These are phyloP conservation scores for Dianthus caryophyllus DNA, from an alignment of 148 eudicot genomes.

Conservation along the genomic window DNA sequence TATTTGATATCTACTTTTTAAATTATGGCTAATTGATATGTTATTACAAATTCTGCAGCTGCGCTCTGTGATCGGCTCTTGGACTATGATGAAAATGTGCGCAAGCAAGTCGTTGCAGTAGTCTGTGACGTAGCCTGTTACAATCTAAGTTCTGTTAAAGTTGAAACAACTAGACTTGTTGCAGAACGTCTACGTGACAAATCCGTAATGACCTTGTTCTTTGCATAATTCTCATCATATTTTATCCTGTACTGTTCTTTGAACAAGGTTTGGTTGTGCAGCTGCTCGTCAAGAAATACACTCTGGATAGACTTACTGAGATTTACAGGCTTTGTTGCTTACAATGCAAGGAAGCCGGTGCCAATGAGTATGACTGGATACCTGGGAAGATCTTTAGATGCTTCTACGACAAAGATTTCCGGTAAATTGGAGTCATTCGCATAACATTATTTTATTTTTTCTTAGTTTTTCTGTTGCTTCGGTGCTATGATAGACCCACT, in stretches of 20 bases:
- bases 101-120: constrained; percentile 88
- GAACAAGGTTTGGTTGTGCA: constrained; percentile 32
- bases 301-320: constrained; percentile 90
- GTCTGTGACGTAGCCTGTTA: constrained; percentile 79
- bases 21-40: background rate
- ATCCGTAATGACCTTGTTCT: constrained; percentile 48
- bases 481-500: background rate
- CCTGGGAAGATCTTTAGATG: constrained; percentile 92
- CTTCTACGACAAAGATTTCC: constrained; percentile 88
- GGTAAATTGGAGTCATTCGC: constrained; percentile 39
- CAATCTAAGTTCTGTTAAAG: constrained; percentile 60
- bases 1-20: constrained; percentile 10
- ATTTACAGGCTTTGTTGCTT: constrained; percentile 57
- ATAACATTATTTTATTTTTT: background rate
- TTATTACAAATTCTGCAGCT: constrained; percentile 42
- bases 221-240: constrained; percentile 5
- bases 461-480: background rate
- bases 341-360: constrained; percentile 33
- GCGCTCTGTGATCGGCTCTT: constrained; percentile 83
- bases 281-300: constrained; percentile 81
- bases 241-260: constrained; percentile 13
- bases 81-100: constrained; percentile 93
- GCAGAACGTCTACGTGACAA: constrained; percentile 93
- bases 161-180: constrained; percentile 70
- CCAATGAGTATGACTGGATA: constrained; percentile 68